Percentiles rank a stretch among this genome's conserved stretches.
These are phyloP conservation scores for Ophiocordyceps sinensis DNA, from an alignment of 2,329 filamentous ascomycete genomes.

Conservation along the genomic window DNA sequence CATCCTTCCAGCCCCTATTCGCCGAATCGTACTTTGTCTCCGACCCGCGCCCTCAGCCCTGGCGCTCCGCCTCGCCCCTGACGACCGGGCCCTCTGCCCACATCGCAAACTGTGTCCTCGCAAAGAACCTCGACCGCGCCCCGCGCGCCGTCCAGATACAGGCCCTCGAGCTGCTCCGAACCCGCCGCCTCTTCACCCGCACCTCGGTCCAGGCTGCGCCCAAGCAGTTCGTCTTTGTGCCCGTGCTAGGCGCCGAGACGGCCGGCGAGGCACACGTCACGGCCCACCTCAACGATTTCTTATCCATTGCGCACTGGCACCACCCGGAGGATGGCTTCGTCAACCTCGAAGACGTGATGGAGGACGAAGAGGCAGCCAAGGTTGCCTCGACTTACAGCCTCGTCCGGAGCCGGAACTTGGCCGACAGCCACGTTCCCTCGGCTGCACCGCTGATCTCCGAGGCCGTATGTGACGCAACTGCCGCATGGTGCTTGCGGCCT, in stretches of 20 bases:
- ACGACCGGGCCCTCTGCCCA: constrained; percentile 14
- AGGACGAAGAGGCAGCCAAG: constrained; percentile 15
- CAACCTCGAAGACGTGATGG: constrained; percentile 53
- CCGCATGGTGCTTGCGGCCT: background rate
- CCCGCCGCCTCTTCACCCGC: constrained; percentile 61
- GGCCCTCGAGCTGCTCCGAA: constrained; percentile 62
- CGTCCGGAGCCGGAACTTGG: constrained; percentile 19
- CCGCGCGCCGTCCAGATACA: constrained; percentile 72
- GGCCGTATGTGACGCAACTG: constrained; percentile 19
- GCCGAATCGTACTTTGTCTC: constrained; percentile 16
- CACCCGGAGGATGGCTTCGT: constrained; percentile 56
- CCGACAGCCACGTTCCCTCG: constrained; percentile 5
- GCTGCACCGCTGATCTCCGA: constrained; percentile 24
- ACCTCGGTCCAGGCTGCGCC: constrained; percentile 62
- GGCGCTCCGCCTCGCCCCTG: constrained; percentile 14
- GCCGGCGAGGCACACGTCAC: constrained; percentile 35
- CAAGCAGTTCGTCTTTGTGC: constrained; percentile 65
- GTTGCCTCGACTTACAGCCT: constrained; percentile 29
- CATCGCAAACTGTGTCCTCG: constrained; percentile 73
- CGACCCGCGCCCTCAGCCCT: constrained; percentile 5
- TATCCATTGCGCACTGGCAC: constrained; percentile 83
- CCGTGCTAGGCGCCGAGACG: constrained; percentile 42
- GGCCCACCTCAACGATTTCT: constrained; percentile 59
- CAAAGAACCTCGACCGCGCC: constrained; percentile 62
- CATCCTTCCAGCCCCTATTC: constrained; percentile 6